Base-by-base conservation (phyloP, 1,284 basidiomycete species). In the Erythrobasidium hasegawianum region DNA sequence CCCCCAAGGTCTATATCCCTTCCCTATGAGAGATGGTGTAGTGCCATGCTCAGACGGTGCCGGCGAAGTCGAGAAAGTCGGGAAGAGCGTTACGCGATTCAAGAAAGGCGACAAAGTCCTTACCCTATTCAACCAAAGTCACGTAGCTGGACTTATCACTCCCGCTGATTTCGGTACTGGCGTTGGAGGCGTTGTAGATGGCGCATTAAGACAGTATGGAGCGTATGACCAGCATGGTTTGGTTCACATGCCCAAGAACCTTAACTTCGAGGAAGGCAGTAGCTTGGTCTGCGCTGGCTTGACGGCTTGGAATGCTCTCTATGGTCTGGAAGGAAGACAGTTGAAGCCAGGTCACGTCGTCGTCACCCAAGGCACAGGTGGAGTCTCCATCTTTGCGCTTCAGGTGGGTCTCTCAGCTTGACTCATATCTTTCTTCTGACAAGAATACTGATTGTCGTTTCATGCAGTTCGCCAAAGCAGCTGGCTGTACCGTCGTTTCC, bases 401-500 rank as follows among this genome's bases (percentile, higher is more conserved):
- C 78, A 79, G 38, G 43, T 47, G 7, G 8, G 14, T n/a, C 4
- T 24, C 43, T 11, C 40, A 10, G 40, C 40, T 11, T 41, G 40
- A 10, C 40, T n/a, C 5, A 73, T 74, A n/a, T n/a, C 10, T n/a
- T n/a, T n/a, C n/a, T n/a, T n/a, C n/a, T n/a, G n/a, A n/a, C 11
- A 10, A n/a, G 40, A n/a, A 41, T 10, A 41, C 40, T 41, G 40
- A 41, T 10, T 10, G n/a, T n/a, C n/a, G 11, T 41, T 41, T n/a
- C 10, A 11, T n/a, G 40, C 84, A 85, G 73, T 77, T 86, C 49
- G 84, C 83, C 0, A 76, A 81, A 18, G 83, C 82, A 0, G 79
- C 81, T 0, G 85, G 85, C 14, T 84, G 84, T 1, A 80, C 75
- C 3, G 83, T 83, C 18, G 84, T 87, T 64, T 78, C 80, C 24